phyloP scores from a whole-genome alignment of 768 basidiomycete species.

The Lentinus brumalis region DNA sequence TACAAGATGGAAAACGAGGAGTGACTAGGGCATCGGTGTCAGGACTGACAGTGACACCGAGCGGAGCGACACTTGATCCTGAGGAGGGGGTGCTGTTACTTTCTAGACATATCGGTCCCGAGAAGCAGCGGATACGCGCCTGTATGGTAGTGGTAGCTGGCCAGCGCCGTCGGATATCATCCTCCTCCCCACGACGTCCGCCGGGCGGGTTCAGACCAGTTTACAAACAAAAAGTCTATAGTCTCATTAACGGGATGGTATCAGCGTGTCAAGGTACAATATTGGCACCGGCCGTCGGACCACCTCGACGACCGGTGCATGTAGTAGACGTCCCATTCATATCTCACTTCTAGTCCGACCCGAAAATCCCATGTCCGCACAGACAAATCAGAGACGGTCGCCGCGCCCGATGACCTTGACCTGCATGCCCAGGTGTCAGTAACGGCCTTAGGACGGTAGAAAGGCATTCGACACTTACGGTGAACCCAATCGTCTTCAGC shows the following conservation, averaged over 20 bases:
- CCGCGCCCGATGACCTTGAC: slow-evolving; percentile 65
- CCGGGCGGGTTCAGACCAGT: too few relatives aligned
- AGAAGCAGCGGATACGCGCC: too few relatives aligned
- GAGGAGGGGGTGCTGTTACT: too few relatives aligned
- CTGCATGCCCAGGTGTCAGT: slow-evolving; percentile 29
- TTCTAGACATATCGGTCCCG: too few relatives aligned
- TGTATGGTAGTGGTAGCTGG: too few relatives aligned
- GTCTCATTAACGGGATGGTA: slow-evolving; percentile 9
- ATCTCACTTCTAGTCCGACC: not conserved
- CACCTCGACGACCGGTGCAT: not conserved
- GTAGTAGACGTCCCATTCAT: slow-evolving; percentile 1
- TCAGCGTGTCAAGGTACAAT: slow-evolving; percentile 13
- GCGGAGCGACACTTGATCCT: too few relatives aligned
- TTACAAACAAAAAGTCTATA: not conserved
- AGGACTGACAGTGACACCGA: too few relatives aligned
- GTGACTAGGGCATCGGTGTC: too few relatives aligned
- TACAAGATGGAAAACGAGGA: too few relatives aligned
- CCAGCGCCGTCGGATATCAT: too few relatives aligned
- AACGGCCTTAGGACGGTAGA: not conserved
- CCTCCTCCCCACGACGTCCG: too few relatives aligned
- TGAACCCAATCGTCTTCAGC: slow-evolving; percentile 89
- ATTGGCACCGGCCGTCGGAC: slow-evolving; percentile 2
- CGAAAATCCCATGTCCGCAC: not conserved
- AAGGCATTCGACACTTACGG: slow-evolving; percentile 43
- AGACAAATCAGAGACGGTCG: slow-evolving; percentile 36